Evolutionary conservation across 2,329 filamentous ascomycete species (phyloP).

Genomic region (Cercospora brassicicola): DNA sequence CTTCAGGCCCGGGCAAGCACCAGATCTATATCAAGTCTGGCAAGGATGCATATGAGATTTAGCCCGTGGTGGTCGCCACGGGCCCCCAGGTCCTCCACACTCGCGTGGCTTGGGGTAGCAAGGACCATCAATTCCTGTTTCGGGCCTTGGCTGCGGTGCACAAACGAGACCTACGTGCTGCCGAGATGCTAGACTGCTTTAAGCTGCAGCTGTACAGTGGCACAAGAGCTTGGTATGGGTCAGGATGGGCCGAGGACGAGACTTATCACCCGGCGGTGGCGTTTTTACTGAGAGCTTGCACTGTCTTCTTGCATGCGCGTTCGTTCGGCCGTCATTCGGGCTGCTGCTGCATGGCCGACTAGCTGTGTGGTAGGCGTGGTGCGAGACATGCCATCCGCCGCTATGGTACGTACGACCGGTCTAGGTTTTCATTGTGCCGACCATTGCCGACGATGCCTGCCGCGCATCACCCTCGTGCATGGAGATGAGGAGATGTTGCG

Average conservation of each 20-base stretch:
- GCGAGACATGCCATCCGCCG: background rate
- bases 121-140: slow-evolving; percentile 14
- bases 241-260: background rate
- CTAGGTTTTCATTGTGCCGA: slow-evolving; percentile 7
- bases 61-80: slow-evolving; percentile 12
- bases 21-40: slow-evolving; percentile 13
- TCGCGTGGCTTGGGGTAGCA: slow-evolving; percentile 18
- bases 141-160: slow-evolving; percentile 16
- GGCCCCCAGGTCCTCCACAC: slow-evolving; percentile 23
- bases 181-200: slow-evolving; percentile 8
- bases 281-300: background rate
- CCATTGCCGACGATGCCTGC: slow-evolving; percentile 12
- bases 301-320: background rate
- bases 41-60: slow-evolving; percentile 14
- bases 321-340: background rate
- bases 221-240: slow-evolving; percentile 5
- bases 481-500: slow-evolving; percentile 6
- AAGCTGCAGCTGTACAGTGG: background rate
- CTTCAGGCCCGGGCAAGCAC: background rate
- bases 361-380: background rate
- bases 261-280: background rate
- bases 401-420: background rate
- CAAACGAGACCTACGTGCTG: slow-evolving; percentile 10
- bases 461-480: slow-evolving; percentile 5
- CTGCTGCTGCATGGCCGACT: background rate